Base-by-base conservation (phyloP, 1,284 basidiomycete genomes). In the Coriolopsis trogii region DNA sequence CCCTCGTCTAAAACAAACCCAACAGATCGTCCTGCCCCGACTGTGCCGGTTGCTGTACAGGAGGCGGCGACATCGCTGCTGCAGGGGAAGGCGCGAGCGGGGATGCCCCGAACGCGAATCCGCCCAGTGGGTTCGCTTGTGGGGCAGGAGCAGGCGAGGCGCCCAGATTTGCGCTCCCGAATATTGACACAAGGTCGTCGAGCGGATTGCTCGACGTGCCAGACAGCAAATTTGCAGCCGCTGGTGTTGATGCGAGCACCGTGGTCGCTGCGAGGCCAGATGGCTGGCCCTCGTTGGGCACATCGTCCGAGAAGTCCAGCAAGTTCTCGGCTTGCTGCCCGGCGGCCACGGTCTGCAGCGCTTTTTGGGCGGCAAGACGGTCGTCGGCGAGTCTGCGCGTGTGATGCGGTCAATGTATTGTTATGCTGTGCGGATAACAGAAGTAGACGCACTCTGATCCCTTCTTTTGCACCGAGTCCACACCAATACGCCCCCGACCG, bases 271-370 rank as follows among this genome's bases (percentile, higher is more conserved):
- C 89, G 28, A 91, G 76, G 2, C 87, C 89, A 6, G 84, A 85
- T 5, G 86, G 83, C 58, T 82, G 81, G 18, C 79, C 80, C 16
- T 86, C 81, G 45, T 73, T 67, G 2, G 79, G 74, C 1, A 85
- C 80, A 12, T 80, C 80, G 60, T 93, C 90, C 69, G 92, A 91
- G 70, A 96, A 93, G 74, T 96, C 93, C 60, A 96, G 86, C n/a
- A 96, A 74, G 68, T 97, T 97, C 72, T 98, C 95, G 9, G 93
- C 85, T 70, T 94, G 90, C 70, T 95, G 91, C 15, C 95, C 95
- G 3, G 86, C 85, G 25, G 84, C 93, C 28, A 97, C 89, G 0
- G 92, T 94, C 63, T 95, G 88, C 8, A 97, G 73, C 1, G 95
- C 95, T 58, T 91, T 93, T 65, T 94, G 88, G 37, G 85, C 76